phyloP scores from a whole-genome alignment of 2,329 filamentous ascomycete species.

The Calycina herbarum region DNA sequence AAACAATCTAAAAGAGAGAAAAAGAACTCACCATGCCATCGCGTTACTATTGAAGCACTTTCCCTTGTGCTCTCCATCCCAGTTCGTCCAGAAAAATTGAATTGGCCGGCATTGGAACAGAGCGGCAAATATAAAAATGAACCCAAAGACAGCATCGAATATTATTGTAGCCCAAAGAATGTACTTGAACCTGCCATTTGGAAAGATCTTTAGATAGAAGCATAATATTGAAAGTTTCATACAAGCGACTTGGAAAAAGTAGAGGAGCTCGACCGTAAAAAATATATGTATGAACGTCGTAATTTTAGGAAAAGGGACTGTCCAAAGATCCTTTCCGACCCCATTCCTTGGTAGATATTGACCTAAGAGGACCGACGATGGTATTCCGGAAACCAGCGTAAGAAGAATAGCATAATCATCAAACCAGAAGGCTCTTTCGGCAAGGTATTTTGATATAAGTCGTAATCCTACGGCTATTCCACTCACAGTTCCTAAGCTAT shows the following conservation, averaged over 20 bases:
- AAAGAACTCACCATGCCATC: conserved; percentile 35
- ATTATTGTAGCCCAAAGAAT: conserved; percentile 47
- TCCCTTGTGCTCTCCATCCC: conserved; percentile 49
- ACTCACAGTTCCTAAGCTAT: not conserved
- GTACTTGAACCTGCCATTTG: conserved; percentile 39
- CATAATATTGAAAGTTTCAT: conserved; percentile 12
- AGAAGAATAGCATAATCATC: conserved; percentile 9
- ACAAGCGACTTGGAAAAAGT: conserved; percentile 2
- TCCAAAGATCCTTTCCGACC: conserved; percentile 14
- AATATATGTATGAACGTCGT: conserved; percentile 11
- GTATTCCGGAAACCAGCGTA: not conserved
- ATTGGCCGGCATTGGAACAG: conserved; percentile 54
- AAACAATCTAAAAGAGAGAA: no score
- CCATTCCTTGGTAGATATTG: conserved; percentile 3
- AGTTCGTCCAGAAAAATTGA: conserved; percentile 52
- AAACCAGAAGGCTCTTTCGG: not conserved
- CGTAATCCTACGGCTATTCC: conserved; percentile 33
- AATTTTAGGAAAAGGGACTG: conserved; percentile 7
- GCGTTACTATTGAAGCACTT: conserved; percentile 50
- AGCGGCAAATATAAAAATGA: conserved; percentile 39
- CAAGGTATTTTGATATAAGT: not conserved
- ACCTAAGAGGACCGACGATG: not conserved
- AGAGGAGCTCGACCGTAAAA: conserved; percentile 12
- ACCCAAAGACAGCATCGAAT: conserved; percentile 45
- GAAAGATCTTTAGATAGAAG: conserved; percentile 57